phyloP scores from a whole-genome alignment of 257 asterid species.

The Lycium barbarum region DNA sequence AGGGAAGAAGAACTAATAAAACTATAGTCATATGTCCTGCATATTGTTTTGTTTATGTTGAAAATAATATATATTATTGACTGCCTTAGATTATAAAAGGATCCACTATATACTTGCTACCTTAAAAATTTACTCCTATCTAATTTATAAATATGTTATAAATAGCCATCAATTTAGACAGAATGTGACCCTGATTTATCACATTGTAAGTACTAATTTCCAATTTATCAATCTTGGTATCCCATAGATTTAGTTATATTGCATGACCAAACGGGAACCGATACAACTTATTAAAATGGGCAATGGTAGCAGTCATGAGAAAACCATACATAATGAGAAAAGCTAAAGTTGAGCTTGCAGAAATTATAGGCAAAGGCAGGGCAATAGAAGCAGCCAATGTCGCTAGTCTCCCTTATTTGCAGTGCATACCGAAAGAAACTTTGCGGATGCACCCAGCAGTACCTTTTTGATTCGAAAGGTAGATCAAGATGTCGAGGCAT shows the following conservation, averaged over 20 bases:
- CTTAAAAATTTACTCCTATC: too few relatives aligned
- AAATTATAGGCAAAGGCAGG: conserved; percentile 58
- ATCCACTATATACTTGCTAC: too few relatives aligned
- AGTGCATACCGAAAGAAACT: conserved; percentile 64
- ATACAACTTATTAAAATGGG: conserved; percentile 75
- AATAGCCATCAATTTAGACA: too few relatives aligned
- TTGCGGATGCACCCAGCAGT: conserved; percentile 70
- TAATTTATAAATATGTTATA: too few relatives aligned
- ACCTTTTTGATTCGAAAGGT: conserved; percentile 68
- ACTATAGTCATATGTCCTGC: too few relatives aligned
- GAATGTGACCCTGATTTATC: too few relatives aligned
- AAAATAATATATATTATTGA: neutral
- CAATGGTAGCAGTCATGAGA: conserved; percentile 70
- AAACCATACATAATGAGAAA: conserved; percentile 58
- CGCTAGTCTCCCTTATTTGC: conserved; percentile 59
- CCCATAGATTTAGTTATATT: neutral
- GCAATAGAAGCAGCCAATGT: conserved; percentile 56
- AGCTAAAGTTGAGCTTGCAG: conserved; percentile 63
- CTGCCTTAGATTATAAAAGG: neutral
- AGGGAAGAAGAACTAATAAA: too few relatives aligned
- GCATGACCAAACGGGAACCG: conserved; percentile 79
- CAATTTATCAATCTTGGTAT: too few relatives aligned
- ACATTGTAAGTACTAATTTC: too few relatives aligned
- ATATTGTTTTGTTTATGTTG: too few relatives aligned
- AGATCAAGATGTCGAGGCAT: conserved; percentile 49